Conservation (phyloP, 2,329 filamentous ascomycete genomes). For the Beauveria rudraprayagi region DNA sequence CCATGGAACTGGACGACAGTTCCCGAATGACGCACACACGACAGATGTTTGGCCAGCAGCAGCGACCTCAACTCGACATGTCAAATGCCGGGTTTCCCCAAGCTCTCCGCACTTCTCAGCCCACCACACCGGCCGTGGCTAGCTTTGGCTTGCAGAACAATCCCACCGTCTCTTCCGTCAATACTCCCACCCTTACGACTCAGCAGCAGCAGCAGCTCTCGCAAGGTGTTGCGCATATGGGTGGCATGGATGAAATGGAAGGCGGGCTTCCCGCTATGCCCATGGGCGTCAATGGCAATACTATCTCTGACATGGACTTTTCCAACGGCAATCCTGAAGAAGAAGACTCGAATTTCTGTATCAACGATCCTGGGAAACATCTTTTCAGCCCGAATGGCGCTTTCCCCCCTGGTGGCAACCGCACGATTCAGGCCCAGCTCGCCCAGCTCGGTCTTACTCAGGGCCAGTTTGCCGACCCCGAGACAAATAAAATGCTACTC, state of each 20-base stretch:
- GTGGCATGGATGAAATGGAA: constrained; percentile 58
- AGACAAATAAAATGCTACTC: constrained; percentile 54
- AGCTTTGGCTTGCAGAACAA: constrained; percentile 81
- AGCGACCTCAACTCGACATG: constrained; percentile 67
- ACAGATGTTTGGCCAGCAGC: constrained; percentile 58
- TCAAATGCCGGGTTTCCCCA: constrained; percentile 69
- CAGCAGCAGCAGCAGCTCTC: constrained; percentile 63
- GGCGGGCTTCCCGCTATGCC: constrained; percentile 60
- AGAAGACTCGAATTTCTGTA: constrained; percentile 48
- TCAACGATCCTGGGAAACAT: constrained; percentile 91
- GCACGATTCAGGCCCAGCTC: constrained; percentile 58
- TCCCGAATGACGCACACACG: constrained; percentile 62
- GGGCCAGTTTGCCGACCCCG: constrained; percentile 69
- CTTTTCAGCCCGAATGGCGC: constrained; percentile 80
- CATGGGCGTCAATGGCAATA: constrained; percentile 46
- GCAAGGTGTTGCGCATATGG: constrained; percentile 38
- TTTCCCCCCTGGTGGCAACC: constrained; percentile 55
- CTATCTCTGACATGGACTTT: constrained; percentile 46
- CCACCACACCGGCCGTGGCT: constrained; percentile 71
- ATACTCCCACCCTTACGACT: constrained; percentile 83
- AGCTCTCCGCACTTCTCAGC: constrained; percentile 76
- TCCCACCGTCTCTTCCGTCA: constrained; percentile 93
- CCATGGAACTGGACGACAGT: constrained; percentile 55
- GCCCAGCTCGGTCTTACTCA: constrained; percentile 68
- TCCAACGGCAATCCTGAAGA: constrained; percentile 32